Evolutionary conservation across 371 early-diverging fungal species (phyloP).

Genomic region (Mucor ambiguus): DNA sequence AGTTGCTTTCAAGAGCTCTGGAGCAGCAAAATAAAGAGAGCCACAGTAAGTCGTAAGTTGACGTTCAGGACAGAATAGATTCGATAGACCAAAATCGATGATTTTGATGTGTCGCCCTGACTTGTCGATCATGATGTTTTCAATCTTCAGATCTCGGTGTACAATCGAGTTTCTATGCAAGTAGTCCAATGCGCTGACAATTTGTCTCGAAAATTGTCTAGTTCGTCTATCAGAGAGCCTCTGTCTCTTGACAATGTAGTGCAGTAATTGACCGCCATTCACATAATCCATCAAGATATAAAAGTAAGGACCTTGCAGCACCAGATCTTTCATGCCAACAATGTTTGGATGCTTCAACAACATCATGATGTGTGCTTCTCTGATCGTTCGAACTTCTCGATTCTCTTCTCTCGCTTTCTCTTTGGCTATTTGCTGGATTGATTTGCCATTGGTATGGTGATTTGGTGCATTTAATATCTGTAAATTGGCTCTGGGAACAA

Average conservation of each 20-base stretch:
- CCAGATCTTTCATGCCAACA: slow-evolving; percentile 82
- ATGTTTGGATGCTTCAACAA: slow-evolving; percentile 92
- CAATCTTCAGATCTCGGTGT: slow-evolving; percentile 97
- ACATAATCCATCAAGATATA: slow-evolving; percentile 97
- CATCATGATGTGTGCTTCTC: slow-evolving; percentile 91
- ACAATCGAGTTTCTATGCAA: slow-evolving; percentile 96
- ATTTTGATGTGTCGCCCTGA: slow-evolving; percentile 87
- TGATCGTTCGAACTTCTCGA: slow-evolving; percentile 88
- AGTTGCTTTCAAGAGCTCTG: slow-evolving; percentile 89
- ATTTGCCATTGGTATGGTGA: slow-evolving; percentile 22
- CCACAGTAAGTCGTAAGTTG: slow-evolving; percentile 93
- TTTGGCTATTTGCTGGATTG: slow-evolving; percentile 38
- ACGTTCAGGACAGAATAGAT: slow-evolving; percentile 84
- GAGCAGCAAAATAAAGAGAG: slow-evolving; percentile 96
- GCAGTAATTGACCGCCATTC: slow-evolving; percentile 86
- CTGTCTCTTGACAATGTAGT: slow-evolving; percentile 88
- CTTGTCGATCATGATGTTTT: slow-evolving; percentile 90
- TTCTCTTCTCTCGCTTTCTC: slow-evolving; percentile 62
- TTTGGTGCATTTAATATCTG: slow-evolving; percentile 23
- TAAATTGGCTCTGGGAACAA: slow-evolving; percentile 48
- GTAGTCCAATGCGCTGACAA: slow-evolving; percentile 90
- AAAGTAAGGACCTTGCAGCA: slow-evolving; percentile 74
- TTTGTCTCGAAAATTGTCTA: slow-evolving; percentile 89
- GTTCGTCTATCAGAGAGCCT: slow-evolving; percentile 89
- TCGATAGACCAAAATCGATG: slow-evolving; percentile 97